phyloP scores from a whole-genome alignment of 495 filamentous ascomycete species.

The Lophium mytilinum region DNA sequence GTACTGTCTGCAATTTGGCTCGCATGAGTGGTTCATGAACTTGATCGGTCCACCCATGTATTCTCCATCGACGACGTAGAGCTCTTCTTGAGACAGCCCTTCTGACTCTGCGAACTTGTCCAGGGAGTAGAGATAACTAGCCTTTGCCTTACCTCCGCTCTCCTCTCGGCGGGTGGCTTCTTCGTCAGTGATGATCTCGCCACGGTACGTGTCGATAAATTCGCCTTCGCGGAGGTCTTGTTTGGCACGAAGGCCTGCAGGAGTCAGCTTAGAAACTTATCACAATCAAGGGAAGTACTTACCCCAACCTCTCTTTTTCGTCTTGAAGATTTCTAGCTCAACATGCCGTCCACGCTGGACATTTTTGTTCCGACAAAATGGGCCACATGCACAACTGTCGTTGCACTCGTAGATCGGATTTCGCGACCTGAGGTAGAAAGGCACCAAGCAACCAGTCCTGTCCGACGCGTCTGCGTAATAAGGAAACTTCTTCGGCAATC shows the following conservation, averaged over 20 bases:
- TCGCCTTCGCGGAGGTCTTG: conserved; percentile 65
- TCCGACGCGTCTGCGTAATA: conserved; percentile 24
- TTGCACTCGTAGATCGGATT: conserved; percentile 83
- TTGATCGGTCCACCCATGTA: conserved; percentile 49
- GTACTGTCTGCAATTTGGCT: conserved; percentile 71
- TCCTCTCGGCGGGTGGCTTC: conserved; percentile 60
- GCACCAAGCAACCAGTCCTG: conserved; percentile 20
- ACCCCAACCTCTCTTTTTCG: conserved; percentile 73
- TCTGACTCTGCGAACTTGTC: conserved; percentile 63
- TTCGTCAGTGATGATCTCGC: conserved; percentile 70
- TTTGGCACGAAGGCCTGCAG: conserved; percentile 57
- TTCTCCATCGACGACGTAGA: conserved; percentile 53
- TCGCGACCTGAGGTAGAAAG: conserved; percentile 43
- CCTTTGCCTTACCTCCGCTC: conserved; percentile 42
- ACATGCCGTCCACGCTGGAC: conserved; percentile 72
- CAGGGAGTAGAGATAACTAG: conserved; percentile 73
- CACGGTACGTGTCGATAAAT: conserved; percentile 83
- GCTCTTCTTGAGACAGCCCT: conserved; percentile 19
- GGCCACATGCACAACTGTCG: conserved; percentile 55
- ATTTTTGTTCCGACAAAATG: conserved; percentile 66
- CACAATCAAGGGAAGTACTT: conserved; percentile 18
- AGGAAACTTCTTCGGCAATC: conserved; percentile 35
- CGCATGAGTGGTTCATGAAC: conserved; percentile 63
- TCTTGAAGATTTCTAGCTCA: conserved; percentile 75
- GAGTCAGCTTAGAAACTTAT: background rate